A percentile compares a stretch with the other conserved stretches of the same genome.
These are phyloP conservation scores for Grosmannia huntii DNA, from an alignment of 2,329 filamentous ascomycete species.

Conservation along the genomic window DNA sequence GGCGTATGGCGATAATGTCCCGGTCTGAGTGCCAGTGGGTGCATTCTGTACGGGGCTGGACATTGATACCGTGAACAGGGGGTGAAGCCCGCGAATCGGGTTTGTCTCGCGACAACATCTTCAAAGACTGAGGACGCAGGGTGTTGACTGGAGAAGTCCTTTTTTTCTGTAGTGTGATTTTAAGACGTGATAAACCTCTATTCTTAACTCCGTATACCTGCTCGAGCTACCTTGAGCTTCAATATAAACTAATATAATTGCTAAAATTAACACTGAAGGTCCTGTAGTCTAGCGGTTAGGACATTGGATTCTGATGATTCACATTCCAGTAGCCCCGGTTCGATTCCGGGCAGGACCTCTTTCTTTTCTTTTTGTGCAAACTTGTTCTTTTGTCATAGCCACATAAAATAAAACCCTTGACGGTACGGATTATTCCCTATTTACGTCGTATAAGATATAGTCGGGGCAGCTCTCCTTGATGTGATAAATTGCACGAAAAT, in stretches of 20 bases:
- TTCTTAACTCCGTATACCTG: too few relatives aligned
- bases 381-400: too few relatives aligned
- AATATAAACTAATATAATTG: background rate
- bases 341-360: background rate
- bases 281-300: background rate
- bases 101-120: background rate
- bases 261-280: background rate
- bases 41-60: conserved; percentile 3
- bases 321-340: background rate
- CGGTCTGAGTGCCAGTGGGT: conserved; percentile 8
- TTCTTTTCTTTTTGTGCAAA: background rate
- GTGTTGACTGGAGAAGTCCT: too few relatives aligned
- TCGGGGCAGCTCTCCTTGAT: too few relatives aligned
- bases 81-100: background rate
- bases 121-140: background rate
- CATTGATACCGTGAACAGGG: conserved; percentile 3
- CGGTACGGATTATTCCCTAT: too few relatives aligned
- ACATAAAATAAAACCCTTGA: too few relatives aligned
- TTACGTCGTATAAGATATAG: too few relatives aligned
- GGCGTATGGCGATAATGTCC: conserved; percentile 8
- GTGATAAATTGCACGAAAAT: too few relatives aligned
- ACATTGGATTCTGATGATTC: background rate
- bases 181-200: too few relatives aligned
- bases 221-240: too few relatives aligned
- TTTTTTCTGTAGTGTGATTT: too few relatives aligned